A percentile compares a stretch with the other conserved stretches of the same genome.
Conservation (phyloP, 176 grass and related monocot genomes). For the Bromus sterilis region DNA sequence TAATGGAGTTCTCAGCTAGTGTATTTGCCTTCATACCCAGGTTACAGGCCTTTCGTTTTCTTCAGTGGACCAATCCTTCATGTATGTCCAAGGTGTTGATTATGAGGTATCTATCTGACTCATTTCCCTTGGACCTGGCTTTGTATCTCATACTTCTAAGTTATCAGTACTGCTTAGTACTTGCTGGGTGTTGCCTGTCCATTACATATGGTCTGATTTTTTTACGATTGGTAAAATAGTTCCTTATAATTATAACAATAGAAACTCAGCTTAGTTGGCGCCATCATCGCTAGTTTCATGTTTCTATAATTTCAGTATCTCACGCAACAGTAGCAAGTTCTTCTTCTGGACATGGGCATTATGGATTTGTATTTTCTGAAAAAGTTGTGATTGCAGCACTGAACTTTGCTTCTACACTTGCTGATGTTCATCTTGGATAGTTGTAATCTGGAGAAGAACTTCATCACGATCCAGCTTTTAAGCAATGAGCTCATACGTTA, state of each 20-base stretch:
- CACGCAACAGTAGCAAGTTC: not conserved
- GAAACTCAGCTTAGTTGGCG: not conserved
- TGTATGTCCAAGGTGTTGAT: conserved; percentile 92
- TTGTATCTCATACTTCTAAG: not conserved
- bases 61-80: conserved; percentile 53
- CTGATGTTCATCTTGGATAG: not conserved
- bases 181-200: not conserved
- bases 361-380: not conserved
- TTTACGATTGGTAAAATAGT: not conserved
- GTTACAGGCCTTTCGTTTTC: conserved; percentile 89
- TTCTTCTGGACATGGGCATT: not conserved
- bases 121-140: not conserved
- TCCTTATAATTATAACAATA: not conserved
- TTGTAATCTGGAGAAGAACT: not conserved
- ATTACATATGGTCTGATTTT: not conserved
- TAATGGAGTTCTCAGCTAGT: conserved; percentile 1
- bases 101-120: conserved; percentile 59
- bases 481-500: not conserved
- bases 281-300: not conserved
- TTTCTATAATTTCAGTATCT: not conserved
- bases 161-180: not conserved
- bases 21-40: conserved; percentile 34
- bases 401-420: not conserved
- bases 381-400: not conserved
- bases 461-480: not conserved